phyloP scores from a whole-genome alignment of 108 stramenopile genomes.

The Skeletonema grethae region DNA sequence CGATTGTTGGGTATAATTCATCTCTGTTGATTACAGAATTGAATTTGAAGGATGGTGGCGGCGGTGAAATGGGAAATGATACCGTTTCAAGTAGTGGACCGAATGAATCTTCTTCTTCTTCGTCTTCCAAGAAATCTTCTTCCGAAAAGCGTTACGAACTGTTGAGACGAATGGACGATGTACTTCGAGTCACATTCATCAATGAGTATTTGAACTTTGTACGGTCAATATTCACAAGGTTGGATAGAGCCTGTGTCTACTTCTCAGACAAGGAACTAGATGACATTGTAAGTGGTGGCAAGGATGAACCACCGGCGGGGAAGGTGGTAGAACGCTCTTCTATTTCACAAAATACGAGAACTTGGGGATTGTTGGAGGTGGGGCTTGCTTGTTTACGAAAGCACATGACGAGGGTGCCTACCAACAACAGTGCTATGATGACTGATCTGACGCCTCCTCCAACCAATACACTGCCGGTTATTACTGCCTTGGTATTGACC shows the following conservation, averaged over 20 bases:
- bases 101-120: not conserved
- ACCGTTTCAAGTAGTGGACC: not conserved
- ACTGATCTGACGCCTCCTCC: not conserved
- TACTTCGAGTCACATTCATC: constrained; percentile 27
- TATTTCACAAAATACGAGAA: constrained; percentile 16
- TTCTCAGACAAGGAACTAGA: constrained; percentile 18
- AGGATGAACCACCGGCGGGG: constrained; percentile 19
- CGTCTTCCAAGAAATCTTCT: not conserved
- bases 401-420: constrained; percentile 19
- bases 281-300: constrained; percentile 5
- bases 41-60: constrained; percentile 15
- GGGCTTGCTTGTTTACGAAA: constrained; percentile 48
- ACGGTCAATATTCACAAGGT: constrained; percentile 79
- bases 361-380: constrained; percentile 53
- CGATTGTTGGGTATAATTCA: constrained; percentile 13
- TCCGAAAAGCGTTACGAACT: constrained; percentile 12
- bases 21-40: not conserved
- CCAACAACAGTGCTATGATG: not conserved
- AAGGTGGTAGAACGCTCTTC: constrained; percentile 36
- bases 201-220: constrained; percentile 64
- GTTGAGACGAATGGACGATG: constrained; percentile 24
- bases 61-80: not conserved
- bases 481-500: constrained; percentile 22
- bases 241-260: constrained; percentile 72
- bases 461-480: constrained; percentile 9